Base-by-base conservation (phyloP, 2,329 filamentous ascomycete genomes). In the Clarireedia paspali region DNA sequence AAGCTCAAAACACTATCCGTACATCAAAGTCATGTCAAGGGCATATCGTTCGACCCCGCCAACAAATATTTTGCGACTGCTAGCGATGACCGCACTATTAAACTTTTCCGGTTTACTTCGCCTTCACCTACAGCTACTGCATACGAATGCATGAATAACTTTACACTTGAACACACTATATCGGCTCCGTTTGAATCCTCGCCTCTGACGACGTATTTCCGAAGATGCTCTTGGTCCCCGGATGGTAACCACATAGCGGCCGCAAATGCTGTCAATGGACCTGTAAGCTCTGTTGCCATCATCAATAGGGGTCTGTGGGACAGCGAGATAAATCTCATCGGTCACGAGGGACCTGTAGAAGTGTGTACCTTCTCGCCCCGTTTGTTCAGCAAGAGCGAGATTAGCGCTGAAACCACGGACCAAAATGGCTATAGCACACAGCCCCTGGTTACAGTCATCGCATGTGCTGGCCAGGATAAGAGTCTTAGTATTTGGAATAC, bases 1-100 rank as follows among this genome's bases (percentile, higher is more conserved):
- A 97, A 95, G 74, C 80, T 99, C 63, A 97, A 97, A 79, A 92
- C 90, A 3, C 76, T 99, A 5, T 85, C 91, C 2, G 87, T 91
- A 57, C 94, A 99, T 72, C 90, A 95, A 70, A 96, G 91, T 70
- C 95, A 97, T 70, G 94, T 99, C 74, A 99, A 99, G 71, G 94
- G 95, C 60, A 95, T 99, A 66, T 96, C 92, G 0, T 99, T 99
- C 68, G 94, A 99, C 69, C 94, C 94, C 0, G 94, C 94, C 44
- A 97, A 97, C 75, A 99, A 97, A 70, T 99, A 96, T 76, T 99
- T 99, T 72, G 94, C 95, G 15, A 99, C 95, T 0, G 91, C 95
- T 2, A 96, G 91, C 73, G 94, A 99, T 70, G 94, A 99, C 71
- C 85, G 94, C 58, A 92, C 91, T 2, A 95, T 99, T 72, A 95